Evolutionary conservation across 2,329 filamentous ascomycete species (phyloP).

Genomic region (Colletotrichum coccodes): DNA sequence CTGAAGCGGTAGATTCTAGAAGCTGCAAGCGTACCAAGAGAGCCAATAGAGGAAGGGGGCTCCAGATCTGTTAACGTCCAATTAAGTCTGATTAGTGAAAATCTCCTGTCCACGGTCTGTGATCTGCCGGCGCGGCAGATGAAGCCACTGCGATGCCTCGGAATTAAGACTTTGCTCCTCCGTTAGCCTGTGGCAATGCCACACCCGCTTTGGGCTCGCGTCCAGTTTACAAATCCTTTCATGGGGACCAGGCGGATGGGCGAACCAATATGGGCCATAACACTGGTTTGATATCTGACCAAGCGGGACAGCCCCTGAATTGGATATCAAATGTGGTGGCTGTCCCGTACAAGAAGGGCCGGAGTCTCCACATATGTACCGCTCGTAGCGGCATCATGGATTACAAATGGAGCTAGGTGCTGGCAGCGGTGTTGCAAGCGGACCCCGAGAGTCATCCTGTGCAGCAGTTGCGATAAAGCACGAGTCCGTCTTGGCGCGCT

Average conservation of each 20-base stretch:
- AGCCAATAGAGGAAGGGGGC: neutral
- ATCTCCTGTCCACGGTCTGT: neutral
- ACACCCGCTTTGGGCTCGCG: neutral
- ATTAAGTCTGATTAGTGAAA: no score
- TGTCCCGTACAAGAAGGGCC: neutral
- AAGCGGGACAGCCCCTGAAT: neutral
- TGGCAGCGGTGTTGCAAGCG: conserved; percentile 23
- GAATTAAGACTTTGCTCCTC: neutral
- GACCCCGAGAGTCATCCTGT: conserved; percentile 16
- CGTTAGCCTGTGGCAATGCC: neutral
- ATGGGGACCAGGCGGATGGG: neutral
- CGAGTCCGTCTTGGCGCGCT: neutral
- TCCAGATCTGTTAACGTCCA: neutral
- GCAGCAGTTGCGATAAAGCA: neutral
- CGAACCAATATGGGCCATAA: neutral
- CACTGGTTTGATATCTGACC: neutral
- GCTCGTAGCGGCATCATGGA: conserved; percentile 11
- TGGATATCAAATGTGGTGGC: neutral
- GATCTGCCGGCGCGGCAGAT: neutral
- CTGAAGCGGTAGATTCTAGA: conserved; percentile 15
- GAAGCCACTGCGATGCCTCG: neutral
- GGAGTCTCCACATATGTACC: conserved; percentile 9
- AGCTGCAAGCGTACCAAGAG: neutral
- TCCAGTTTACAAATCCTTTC: neutral
- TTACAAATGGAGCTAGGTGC: conserved; percentile 10